Percentiles rank a stretch among this genome's conserved stretches.
Conservation (phyloP, 805 yeast species). For the Candida sithepensis region DNA sequence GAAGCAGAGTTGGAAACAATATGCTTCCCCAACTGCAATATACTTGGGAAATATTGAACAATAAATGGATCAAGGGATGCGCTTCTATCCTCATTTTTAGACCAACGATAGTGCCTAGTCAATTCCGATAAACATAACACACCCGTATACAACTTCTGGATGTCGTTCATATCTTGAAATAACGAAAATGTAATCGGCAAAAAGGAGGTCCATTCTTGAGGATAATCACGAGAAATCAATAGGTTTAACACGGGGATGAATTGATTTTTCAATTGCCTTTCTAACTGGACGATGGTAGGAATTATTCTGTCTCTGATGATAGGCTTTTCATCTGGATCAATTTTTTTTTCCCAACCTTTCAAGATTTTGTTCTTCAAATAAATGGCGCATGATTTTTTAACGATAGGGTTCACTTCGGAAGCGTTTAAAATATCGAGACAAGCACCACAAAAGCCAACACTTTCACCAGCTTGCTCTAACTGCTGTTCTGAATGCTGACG, state of each 20-base stretch:
- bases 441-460: slow-evolving; percentile 76
- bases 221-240: slow-evolving; percentile 43
- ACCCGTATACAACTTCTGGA: slow-evolving; percentile 55
- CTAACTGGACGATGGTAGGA: slow-evolving; percentile 51
- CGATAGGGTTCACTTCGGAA: slow-evolving; percentile 46
- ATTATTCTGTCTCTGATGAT: slow-evolving; percentile 66
- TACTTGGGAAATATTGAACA: slow-evolving; percentile 59
- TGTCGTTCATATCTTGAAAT: slow-evolving; percentile 41
- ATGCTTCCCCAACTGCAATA: slow-evolving; percentile 63
- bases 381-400: slow-evolving; percentile 78
- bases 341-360: slow-evolving; percentile 58
- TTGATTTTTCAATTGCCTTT: slow-evolving; percentile 43
- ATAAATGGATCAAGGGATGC: slow-evolving; percentile 58
- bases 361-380: slow-evolving; percentile 77
- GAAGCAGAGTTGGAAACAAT: slow-evolving; percentile 36
- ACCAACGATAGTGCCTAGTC: slow-evolving; percentile 75
- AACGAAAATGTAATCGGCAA: slow-evolving; percentile 46
- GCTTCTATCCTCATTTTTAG: slow-evolving; percentile 49
- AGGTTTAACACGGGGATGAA: slow-evolving; percentile 49
- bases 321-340: slow-evolving; percentile 72
- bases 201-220: slow-evolving; percentile 51
- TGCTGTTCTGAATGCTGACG: slow-evolving; percentile 70
- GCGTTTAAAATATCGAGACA: slow-evolving; percentile 72
- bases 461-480: slow-evolving; percentile 51
- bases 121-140: slow-evolving; percentile 72